Evolutionary conservation across 768 basidiomycete genomes (phyloP).

Genomic region (Podaxis sp.): DNA sequence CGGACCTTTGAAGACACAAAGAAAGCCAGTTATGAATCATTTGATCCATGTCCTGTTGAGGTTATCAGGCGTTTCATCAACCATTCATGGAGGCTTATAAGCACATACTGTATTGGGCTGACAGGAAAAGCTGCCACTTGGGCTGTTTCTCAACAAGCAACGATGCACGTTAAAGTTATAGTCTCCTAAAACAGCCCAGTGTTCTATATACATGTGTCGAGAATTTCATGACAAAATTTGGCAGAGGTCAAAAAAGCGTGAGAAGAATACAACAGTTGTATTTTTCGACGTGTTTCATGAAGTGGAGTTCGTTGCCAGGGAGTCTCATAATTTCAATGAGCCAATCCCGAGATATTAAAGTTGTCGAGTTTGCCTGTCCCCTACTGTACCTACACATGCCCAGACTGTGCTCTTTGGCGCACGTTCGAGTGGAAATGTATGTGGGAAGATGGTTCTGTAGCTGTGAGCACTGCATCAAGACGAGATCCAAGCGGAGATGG

Average conservation of each 20-base stretch:
- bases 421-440: too few species aligned
- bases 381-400: too few species aligned
- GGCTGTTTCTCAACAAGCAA: constrained; percentile 18
- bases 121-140: constrained; percentile 37
- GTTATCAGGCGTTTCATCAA: constrained; percentile 36
- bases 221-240: constrained; percentile 10
- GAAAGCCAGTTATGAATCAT: constrained; percentile 18
- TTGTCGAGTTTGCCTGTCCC: not conserved
- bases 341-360: not conserved
- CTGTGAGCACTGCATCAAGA: too few species aligned
- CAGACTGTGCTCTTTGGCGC: too few species aligned
- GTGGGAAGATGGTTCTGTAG: too few species aligned
- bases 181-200: constrained; percentile 2
- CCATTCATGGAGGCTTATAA: constrained; percentile 32
- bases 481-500: too few species aligned
- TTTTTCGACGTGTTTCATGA: constrained; percentile 17
- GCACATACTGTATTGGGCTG: constrained; percentile 33
- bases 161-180: too few species aligned
- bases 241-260: constrained; percentile 13
- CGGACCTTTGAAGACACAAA: constrained; percentile 30
- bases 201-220: not conserved
- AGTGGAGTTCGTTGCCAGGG: constrained; percentile 3
- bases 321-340: not conserved
- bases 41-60: constrained; percentile 35
- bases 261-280: constrained; percentile 16